Conservation (phyloP, 2,329 filamentous ascomycete genomes). For the Cercospora citrullina region DNA sequence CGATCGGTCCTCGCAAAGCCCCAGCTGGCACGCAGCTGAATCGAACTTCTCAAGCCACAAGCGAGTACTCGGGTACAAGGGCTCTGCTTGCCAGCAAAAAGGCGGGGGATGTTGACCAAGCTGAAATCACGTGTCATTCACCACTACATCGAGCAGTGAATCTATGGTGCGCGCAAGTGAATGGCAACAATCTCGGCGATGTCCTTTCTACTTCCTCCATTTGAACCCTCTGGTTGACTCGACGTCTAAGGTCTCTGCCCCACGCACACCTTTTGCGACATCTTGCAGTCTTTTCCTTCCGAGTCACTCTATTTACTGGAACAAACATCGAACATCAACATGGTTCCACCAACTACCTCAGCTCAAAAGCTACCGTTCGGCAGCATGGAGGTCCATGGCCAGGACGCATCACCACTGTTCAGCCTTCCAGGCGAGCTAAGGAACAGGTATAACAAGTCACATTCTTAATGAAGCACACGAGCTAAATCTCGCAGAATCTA, state of each 20-base stretch:
- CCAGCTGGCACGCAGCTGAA: not conserved
- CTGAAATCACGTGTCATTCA: not conserved
- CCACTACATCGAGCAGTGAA: not conserved
- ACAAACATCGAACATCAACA: not conserved
- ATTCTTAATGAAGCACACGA: not conserved
- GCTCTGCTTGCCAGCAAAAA: not conserved
- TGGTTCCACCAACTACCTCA: not conserved
- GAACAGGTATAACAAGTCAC: not conserved
- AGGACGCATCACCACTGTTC: not conserved
- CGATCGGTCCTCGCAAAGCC: not conserved
- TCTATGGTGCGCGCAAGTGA: not conserved
- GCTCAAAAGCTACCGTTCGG: not conserved
- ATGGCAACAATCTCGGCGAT: not conserved
- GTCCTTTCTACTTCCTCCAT: not conserved
- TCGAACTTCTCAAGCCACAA: not conserved
- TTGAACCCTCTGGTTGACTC: not conserved
- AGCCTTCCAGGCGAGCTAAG: not conserved
- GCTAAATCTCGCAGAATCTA: not conserved
- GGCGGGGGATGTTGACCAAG: not conserved
- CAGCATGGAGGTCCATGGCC: not conserved
- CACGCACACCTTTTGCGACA: not conserved
- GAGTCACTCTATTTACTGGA: not conserved
- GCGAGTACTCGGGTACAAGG: not conserved
- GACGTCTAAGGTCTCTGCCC: not conserved
- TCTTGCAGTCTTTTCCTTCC: not conserved